Evolutionary conservation across 2,329 filamentous ascomycete species (phyloP), one percentile per base, ranked within the genome.

Genomic region (Penicillium sp.): DNA sequence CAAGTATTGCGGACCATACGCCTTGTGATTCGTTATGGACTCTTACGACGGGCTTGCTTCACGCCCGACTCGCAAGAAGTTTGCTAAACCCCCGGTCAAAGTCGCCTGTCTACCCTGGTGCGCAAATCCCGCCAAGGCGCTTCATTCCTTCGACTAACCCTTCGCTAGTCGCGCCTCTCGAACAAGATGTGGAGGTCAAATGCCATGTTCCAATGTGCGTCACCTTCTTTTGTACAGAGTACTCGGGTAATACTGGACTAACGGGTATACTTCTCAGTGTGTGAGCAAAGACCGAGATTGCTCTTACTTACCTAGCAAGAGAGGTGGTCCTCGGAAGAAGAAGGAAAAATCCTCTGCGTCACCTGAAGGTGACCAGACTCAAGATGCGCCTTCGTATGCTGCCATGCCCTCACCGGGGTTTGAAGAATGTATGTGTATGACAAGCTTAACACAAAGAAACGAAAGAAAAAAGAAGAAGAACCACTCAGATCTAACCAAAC

Each of bases 81-180:
- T 77, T 57, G 71, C 72, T 47, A 76, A 76, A 67, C 75, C 75
- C 21, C 75, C 75, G 39, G 75, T 77, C 32, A 77, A 77, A 62
- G 72, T 77, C 64, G 75, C 75, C 42, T 77, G 74, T 67, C 62
- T 77, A 53, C 64, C 75, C 50, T 77, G 75, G 75, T 77, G 66
- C 67, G 72, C 60, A 49, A 36, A 44, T 39, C 22, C 34, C 32
- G 45, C 21, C 18, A 34, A 34, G 11, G 1, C 11, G 11, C 14
- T 14, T 34, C 14, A 42, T 47, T 52, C 16, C 29, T 45, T 43
- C 52, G 50, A 44, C 47, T 54, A 53, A 59, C 36, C 32, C 47
- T 34, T 38, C 42, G 39, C 52, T 55, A 77, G 75, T 61, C 74
- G 75, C 54, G 70, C 73, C 45, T 77, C 75, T 31, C 68, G 74